Base-by-base conservation (phyloP, 2,329 filamentous ascomycete genomes). In the Xylaria sp. region DNA sequence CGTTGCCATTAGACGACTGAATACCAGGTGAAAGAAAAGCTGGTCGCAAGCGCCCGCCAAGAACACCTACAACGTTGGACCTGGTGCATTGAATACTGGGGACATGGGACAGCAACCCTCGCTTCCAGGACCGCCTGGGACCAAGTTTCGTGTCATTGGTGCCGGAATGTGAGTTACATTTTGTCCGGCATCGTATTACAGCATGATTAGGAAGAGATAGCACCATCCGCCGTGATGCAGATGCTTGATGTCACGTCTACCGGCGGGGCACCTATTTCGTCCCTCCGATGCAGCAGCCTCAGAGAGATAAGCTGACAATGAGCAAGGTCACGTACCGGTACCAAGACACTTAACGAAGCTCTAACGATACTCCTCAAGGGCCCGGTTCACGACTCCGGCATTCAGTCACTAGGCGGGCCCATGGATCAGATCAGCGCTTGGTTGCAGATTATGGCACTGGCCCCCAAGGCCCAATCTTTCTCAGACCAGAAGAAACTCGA, bases 311-410 rank as follows among this genome's bases (percentile, higher is more conserved):
- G 63, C 66, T 74, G 58, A 73, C 68, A 60, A 48, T 25, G 51
- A 57, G 58, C 58, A 79, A 35, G 79, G 78, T 80, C 77, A 44
- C 77, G 79, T 42, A 80, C 79, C n/a, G 78, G 78, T 60, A 79
- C 79, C 37, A 79, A 81, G 71, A 80, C 79, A 18, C 72, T 81
- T 16, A 80, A 81, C 68, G 77, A 81, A 69, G 79, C 80, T 42
- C 77, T 81, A 23, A 73, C 74, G 37, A 79, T 79, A 61, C 76
- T 81, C 27, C 74, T 80, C 48, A 71, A 76, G 59, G 79, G 78
- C 1, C 78, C 79, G 9, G 78, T 79, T 8, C 78, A 80, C 69
- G 78, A 80, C 66, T 78, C 78, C 5, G 78, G 78, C 13, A 77
- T 79, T 65, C 78, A 80, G 65, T 77, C 73, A 29, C 78, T 84